Percentiles rank a stretch among this genome's conserved stretches.
Evolutionary conservation across 2,329 filamentous ascomycete genomes (phyloP).

Genomic region (Endothia cerciana): DNA sequence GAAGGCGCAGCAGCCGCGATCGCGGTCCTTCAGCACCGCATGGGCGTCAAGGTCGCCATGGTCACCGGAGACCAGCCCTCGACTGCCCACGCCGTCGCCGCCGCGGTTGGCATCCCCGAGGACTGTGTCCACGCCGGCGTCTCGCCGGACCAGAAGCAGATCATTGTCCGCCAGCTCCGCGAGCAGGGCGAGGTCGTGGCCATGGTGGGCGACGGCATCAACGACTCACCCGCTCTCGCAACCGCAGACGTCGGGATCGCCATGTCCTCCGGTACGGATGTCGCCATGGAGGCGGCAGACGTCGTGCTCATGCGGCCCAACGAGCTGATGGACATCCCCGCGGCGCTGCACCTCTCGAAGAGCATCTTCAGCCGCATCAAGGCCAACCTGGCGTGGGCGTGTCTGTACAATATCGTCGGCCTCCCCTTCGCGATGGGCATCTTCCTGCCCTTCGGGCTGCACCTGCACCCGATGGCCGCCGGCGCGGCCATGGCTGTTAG

Average conservation of each 20-base stretch:
- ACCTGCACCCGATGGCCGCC: conserved; percentile 91
- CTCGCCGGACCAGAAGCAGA: conserved; percentile 87
- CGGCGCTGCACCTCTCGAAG: conserved; percentile 78
- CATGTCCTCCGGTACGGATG: conserved; percentile 89
- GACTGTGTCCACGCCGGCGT: conserved; percentile 84
- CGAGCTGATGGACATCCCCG: conserved; percentile 90
- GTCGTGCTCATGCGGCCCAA: conserved; percentile 94
- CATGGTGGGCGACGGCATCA: conserved; percentile 99
- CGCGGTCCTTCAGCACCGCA: conserved; percentile 72
- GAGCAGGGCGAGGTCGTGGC: conserved; percentile 76
- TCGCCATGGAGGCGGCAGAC: conserved; percentile 96
- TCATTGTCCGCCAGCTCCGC: conserved; percentile 80
- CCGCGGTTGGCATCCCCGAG: conserved; percentile 76
- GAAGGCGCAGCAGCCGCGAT: conserved; percentile 81
- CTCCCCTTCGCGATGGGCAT: conserved; percentile 97
- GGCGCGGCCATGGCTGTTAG: conserved; percentile 92
- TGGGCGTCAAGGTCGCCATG: conserved; percentile 87
- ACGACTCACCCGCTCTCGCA: conserved; percentile 93
- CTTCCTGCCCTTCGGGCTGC: conserved; percentile 85
- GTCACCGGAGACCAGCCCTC: conserved; percentile 90
- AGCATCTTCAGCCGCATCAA: conserved; percentile 93
- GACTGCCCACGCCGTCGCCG: conserved; percentile 82
- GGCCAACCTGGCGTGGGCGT: conserved; percentile 90
- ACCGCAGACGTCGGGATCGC: conserved; percentile 93
- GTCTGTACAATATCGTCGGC: conserved; percentile 87